Evolutionary conservation across 2,329 filamentous ascomycete genomes (phyloP).

Genomic region (Westerdykella ornata): DNA sequence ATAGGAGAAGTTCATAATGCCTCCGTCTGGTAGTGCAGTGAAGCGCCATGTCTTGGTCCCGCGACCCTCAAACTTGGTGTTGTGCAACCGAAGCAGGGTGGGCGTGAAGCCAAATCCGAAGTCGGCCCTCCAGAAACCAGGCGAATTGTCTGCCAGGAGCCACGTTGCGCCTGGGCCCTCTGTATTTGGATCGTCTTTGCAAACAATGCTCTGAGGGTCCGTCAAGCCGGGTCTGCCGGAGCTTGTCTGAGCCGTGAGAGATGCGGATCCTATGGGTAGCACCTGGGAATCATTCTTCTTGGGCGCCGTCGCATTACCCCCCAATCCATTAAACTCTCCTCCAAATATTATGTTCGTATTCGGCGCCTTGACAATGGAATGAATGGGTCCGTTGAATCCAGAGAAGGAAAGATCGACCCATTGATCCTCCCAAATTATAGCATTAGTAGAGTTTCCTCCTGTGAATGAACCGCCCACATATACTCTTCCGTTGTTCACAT

Average conservation of each 20-base stretch:
- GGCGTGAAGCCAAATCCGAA: conserved; percentile 82
- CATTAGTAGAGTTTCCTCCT: conserved; percentile 76
- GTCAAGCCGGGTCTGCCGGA: conserved; percentile 58
- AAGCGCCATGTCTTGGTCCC: conserved; percentile 86
- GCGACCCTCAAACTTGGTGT: conserved; percentile 74
- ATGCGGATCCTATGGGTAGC: conserved; percentile 76
- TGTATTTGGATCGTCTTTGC: conserved; percentile 57
- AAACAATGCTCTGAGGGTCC: conserved; percentile 75
- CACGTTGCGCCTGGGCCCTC: conserved; percentile 72
- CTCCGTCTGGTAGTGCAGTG: conserved; percentile 75
- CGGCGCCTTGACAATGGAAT: conserved; percentile 71
- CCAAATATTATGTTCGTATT: conserved; percentile 88
- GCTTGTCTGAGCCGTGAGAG: conserved; percentile 61
- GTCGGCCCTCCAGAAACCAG: conserved; percentile 75
- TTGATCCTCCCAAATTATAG: conserved; percentile 66
- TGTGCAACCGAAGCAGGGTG: conserved; percentile 80
- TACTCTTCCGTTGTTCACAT: conserved; percentile 59
- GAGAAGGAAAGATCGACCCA: conserved; percentile 83
- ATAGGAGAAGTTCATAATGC: conserved; percentile 95
- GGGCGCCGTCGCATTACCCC: conserved; percentile 69
- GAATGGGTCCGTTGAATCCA: conserved; percentile 90
- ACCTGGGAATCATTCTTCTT: conserved; percentile 65
- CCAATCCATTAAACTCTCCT: conserved; percentile 79
- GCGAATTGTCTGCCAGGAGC: conserved; percentile 66
- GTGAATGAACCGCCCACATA: conserved; percentile 87